Conservation (phyloP, 2,329 filamentous ascomycete genomes). For the Penicillium sp. region DNA sequence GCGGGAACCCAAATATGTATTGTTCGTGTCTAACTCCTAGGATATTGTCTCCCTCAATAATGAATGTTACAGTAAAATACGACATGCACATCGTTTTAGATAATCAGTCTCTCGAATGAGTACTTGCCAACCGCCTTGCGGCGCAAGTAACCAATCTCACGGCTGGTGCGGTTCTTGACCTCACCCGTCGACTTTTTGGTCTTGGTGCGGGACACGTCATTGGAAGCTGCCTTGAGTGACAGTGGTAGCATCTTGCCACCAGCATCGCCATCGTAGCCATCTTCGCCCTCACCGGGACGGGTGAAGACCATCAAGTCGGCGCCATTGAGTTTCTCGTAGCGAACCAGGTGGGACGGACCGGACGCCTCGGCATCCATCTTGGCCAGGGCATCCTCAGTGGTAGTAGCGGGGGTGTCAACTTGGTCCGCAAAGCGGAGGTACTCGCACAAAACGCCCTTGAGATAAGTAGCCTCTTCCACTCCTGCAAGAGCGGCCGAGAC, state of each 20-base stretch:
- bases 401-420: constrained; percentile 19
- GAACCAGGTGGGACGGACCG: constrained; percentile 27
- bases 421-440: constrained; percentile 44
- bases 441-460: constrained; percentile 48
- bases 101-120: constrained; percentile 72
- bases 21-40: constrained; percentile 19
- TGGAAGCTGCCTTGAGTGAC: constrained; percentile 62
- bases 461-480: constrained; percentile 48
- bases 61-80: constrained; percentile 21
- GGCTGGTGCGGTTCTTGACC: constrained; percentile 63
- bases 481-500: constrained; percentile 48
- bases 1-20: constrained; percentile 2
- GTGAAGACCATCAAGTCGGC: constrained; percentile 38
- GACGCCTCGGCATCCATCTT: constrained; percentile 12
- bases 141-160: constrained; percentile 74
- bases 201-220: constrained; percentile 45
- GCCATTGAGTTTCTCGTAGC: constrained; percentile 40
- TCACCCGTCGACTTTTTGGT: constrained; percentile 65
- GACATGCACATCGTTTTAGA: constrained; percentile 48
- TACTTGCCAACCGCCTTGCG: constrained; percentile 80
- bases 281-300: constrained; percentile 27
- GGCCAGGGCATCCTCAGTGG: constrained; percentile 8
- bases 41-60: constrained; percentile 17
- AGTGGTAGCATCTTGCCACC: constrained; percentile 61
- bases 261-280: constrained; percentile 32